Conservation (phyloP, 176 grass and related monocot genomes). For the Ananas comosus region DNA sequence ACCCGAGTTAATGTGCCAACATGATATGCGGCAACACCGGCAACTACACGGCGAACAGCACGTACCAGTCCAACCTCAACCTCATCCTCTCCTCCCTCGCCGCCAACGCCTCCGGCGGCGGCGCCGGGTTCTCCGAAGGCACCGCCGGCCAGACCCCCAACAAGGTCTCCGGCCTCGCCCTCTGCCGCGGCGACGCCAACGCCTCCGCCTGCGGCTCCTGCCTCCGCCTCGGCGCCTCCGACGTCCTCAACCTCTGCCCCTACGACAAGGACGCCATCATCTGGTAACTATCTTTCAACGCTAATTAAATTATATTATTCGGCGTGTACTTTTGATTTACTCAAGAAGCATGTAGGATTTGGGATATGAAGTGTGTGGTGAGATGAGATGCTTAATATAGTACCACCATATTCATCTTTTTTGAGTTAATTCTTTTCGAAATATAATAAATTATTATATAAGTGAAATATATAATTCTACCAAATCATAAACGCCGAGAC, state of each 20-base stretch:
- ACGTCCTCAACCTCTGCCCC: constrained; percentile 12
- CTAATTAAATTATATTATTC: too few relatives aligned
- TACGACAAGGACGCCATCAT: background rate
- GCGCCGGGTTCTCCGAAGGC: background rate
- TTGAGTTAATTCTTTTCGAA: too few relatives aligned
- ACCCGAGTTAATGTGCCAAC: too few relatives aligned
- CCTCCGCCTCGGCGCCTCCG: constrained; percentile 12
- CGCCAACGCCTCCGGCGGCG: constrained; percentile 10
- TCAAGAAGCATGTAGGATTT: too few relatives aligned
- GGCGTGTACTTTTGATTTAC: too few relatives aligned
- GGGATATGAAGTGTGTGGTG: too few relatives aligned
- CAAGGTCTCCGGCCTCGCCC: constrained; percentile 19
- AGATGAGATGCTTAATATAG: too few relatives aligned
- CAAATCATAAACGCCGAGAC: too few relatives aligned
- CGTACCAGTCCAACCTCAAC: constrained; percentile 23
- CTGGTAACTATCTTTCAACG: too few relatives aligned
- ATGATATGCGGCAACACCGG: background rate
- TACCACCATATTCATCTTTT: too few relatives aligned
- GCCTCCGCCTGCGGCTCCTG: constrained; percentile 17
- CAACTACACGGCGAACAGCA: constrained; percentile 6
- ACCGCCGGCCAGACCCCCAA: constrained; percentile 12
- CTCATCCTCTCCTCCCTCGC: constrained; percentile 1
- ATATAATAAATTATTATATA: too few relatives aligned
- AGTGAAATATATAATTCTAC: too few relatives aligned
- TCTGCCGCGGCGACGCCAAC: constrained; percentile 40